phyloP scores from a whole-genome alignment of 208 protist genomes.

The Spongospora subterranea region DNA sequence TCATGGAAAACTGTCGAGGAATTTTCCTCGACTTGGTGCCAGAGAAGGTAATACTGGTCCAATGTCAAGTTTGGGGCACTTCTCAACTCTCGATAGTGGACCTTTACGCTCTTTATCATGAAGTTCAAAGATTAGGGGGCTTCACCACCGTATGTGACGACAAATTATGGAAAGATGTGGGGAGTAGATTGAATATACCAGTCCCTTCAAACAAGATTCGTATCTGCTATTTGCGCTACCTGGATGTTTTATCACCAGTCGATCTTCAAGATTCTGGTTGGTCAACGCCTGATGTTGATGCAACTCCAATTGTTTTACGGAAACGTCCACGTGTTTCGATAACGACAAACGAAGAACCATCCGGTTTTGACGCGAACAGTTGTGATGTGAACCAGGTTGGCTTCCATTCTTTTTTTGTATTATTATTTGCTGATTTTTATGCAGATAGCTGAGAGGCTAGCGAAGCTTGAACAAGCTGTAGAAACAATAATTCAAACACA shows the following conservation, averaged over 20 bases:
- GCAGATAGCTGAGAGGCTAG: no score
- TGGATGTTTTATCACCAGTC: neutral
- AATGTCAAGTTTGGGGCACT: neutral
- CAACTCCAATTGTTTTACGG: no score
- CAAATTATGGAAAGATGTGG: neutral
- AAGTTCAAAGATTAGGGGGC: neutral
- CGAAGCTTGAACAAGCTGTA: no score
- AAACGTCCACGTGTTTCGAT: no score
- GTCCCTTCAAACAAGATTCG: neutral
- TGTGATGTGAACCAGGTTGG: no score
- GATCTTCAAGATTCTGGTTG: no score
- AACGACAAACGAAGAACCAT: no score
- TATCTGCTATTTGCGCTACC: neutral
- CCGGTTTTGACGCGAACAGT: no score
- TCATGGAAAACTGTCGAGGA: neutral
- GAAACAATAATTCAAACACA: no score
- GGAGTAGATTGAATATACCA: neutral
- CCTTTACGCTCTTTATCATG: neutral
- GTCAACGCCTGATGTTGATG: no score
- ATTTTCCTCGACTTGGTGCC: neutral
- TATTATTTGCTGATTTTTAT: no score
- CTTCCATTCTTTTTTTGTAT: no score
- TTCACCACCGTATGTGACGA: neutral
- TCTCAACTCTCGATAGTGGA: neutral
- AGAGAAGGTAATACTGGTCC: neutral